Base-by-base conservation (phyloP, 139 green algal genomes). In the Coccomyxa sp. region DNA sequence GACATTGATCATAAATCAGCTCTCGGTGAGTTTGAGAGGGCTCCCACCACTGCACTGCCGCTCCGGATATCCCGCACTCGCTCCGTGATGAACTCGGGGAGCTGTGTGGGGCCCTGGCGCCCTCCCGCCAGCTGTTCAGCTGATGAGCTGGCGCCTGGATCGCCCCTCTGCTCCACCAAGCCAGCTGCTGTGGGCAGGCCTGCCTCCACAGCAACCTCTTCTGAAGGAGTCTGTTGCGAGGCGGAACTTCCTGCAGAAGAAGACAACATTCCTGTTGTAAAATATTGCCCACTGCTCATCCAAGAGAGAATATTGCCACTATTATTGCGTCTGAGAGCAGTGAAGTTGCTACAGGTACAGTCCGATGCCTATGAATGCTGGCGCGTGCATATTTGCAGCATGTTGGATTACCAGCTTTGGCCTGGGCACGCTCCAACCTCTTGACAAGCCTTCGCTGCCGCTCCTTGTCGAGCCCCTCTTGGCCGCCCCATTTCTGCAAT, bases 401-500 rank as follows among this genome's bases (percentile, higher is more conserved):
- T 28, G 3, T 31, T 21, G 27, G 9, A 3, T 23, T 32, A 38
- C 27, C 28, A 57, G 74, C 74, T 78, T 75, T 75, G 23, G 27
- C 28, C 25, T 45, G 14, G 25, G 28, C 74, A 78, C 74, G 67
- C 23, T 27, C 25, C 67, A 75, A 78, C 23, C 27, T 78, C 74
- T 45, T 57, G 74, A 57, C 23, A 57, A 31, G n/a, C 67, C 67
- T 30, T 75, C 38, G 38, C 23, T 75, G 15, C 74, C 28, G 74
- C 28, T 32, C 74, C 74, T 78, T 31, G n/a, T 78, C 25, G 23
- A 78, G 74, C 74, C 14, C 25, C 74, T 78, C 28, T 77, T 80
- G 59, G 21, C 63, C 38, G 27, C 82, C 82, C 77, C 77, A 86
- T 31, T 82, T 86, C 38, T 68, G 77, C 25, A 76, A n/a, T 45